These are phyloP conservation scores for Metschnikowia peoriensis DNA, from an alignment of 805 yeast species.

Conservation along the genomic window DNA sequence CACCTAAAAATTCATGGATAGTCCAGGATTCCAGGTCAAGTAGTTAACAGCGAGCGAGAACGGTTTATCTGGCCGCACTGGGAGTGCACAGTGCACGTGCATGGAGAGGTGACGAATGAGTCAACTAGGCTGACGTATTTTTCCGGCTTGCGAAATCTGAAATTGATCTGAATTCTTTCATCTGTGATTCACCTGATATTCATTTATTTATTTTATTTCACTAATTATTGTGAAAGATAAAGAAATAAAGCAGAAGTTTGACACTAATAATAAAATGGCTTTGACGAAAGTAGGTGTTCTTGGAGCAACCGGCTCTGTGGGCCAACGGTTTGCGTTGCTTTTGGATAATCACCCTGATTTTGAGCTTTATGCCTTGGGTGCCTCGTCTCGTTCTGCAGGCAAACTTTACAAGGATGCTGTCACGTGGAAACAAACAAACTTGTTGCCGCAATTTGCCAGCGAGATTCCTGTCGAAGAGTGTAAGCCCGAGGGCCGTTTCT, in stretches of 20 bases:
- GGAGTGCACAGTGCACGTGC: background rate
- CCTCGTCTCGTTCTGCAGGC: conserved; percentile 92
- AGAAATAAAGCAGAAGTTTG: background rate
- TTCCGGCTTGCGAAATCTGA: background rate
- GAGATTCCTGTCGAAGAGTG: conserved; percentile 74
- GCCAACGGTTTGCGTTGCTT: conserved; percentile 89
- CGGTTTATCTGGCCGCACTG: background rate
- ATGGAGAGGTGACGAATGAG: conserved; percentile 1
- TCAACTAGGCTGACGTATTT: background rate
- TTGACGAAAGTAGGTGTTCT: conserved; percentile 75
- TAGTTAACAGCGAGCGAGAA: background rate
- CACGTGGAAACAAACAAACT: conserved; percentile 89
- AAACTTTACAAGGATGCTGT: conserved; percentile 81
- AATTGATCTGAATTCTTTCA: background rate
- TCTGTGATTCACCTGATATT: too few species aligned
- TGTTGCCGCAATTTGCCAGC: conserved; percentile 69
- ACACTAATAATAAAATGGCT: conserved; percentile 18
- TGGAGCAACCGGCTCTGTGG: conserved; percentile 98
- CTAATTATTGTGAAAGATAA: too few species aligned
- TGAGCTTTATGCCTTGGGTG: conserved; percentile 82
- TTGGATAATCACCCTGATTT: conserved; percentile 88
- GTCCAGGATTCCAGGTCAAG: too few species aligned
- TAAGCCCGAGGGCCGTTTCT: conserved; percentile 64
- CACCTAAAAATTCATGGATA: too few species aligned
- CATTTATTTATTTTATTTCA: too few species aligned